Evolutionary conservation across 371 early-diverging fungal genomes (phyloP).

Genomic region (Actinomucor elegans): DNA sequence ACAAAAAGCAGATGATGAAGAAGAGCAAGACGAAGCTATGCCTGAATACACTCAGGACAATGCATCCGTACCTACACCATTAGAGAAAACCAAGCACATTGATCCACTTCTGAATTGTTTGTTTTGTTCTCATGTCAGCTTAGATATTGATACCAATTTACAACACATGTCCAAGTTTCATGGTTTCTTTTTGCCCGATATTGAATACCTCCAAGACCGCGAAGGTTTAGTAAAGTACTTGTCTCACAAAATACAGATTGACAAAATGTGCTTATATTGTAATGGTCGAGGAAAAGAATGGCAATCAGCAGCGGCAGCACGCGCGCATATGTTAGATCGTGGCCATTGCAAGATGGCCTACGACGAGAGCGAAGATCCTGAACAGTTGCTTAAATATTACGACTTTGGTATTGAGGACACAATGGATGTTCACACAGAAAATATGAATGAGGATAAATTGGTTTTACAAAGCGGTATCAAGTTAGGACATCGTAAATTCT

Average conservation of each 20-base stretch:
- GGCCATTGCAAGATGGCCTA: constrained; percentile 94
- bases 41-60: constrained; percentile 26
- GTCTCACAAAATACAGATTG: constrained; percentile 87
- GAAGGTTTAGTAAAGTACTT: constrained; percentile 86
- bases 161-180: constrained; percentile 89
- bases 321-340: constrained; percentile 94
- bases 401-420: constrained; percentile 17
- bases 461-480: constrained; percentile 78
- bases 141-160: constrained; percentile 75
- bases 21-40: constrained; percentile 17
- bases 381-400: constrained; percentile 89
- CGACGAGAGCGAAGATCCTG: constrained; percentile 86
- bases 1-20: constrained; percentile 28
- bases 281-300: constrained; percentile 87
- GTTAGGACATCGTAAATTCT: constrained; percentile 79
- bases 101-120: constrained; percentile 64
- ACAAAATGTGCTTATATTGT: constrained; percentile 91
- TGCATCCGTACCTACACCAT: neutral
- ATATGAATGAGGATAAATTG: constrained; percentile 65
- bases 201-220: constrained; percentile 85
- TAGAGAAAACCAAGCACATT: neutral
- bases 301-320: constrained; percentile 85
- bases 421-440: neutral
- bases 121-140: constrained; percentile 69
- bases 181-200: constrained; percentile 96